These are phyloP conservation scores for Jimgerdemannia flammicorona DNA, from an alignment of 192 early-diverging fungal genomes.

Conservation along the genomic window DNA sequence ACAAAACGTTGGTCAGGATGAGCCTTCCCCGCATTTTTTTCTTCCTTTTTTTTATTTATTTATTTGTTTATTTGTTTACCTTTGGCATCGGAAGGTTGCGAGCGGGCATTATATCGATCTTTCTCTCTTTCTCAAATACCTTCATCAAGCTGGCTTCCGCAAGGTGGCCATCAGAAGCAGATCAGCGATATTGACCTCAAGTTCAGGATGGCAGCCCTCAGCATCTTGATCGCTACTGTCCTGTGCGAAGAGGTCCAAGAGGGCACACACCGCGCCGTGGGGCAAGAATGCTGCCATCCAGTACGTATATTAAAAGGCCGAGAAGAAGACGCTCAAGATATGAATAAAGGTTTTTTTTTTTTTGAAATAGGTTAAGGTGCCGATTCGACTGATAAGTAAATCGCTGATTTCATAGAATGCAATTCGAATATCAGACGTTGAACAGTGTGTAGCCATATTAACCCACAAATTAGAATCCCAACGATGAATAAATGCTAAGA, in stretches of 20 bases:
- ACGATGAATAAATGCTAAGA: too few relatives aligned
- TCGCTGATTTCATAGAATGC: too few relatives aligned
- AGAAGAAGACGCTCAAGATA: conserved; percentile 40
- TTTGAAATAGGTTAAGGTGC: background rate
- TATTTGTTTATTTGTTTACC: too few relatives aligned
- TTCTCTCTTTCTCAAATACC: conserved; percentile 20
- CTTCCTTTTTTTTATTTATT: too few relatives aligned
- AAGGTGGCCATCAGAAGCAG: conserved; percentile 60
- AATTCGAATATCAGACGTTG: too few relatives aligned
- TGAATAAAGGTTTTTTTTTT: conserved; percentile 19
- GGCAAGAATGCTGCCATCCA: conserved; percentile 26
- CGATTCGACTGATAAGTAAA: too few relatives aligned
- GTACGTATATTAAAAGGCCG: conserved; percentile 26
- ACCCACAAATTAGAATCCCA: too few relatives aligned
- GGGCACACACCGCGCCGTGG: conserved; percentile 7
- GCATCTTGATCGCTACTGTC: conserved; percentile 52
- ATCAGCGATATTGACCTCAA: conserved; percentile 52
- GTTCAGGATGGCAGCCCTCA: conserved; percentile 65
- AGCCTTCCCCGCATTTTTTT: conserved; percentile 12
- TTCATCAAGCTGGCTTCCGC: conserved; percentile 56
- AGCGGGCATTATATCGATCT: too few relatives aligned
- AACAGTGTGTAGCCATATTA: too few relatives aligned
- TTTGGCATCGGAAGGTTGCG: too few relatives aligned
- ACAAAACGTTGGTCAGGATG: conserved; percentile 66
- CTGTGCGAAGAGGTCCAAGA: conserved; percentile 36